A percentile compares a stretch with the other conserved stretches of the same genome.
These are phyloP conservation scores for Macrolepiota albuminosa DNA, from an alignment of 768 basidiomycete genomes.

Conservation along the genomic window DNA sequence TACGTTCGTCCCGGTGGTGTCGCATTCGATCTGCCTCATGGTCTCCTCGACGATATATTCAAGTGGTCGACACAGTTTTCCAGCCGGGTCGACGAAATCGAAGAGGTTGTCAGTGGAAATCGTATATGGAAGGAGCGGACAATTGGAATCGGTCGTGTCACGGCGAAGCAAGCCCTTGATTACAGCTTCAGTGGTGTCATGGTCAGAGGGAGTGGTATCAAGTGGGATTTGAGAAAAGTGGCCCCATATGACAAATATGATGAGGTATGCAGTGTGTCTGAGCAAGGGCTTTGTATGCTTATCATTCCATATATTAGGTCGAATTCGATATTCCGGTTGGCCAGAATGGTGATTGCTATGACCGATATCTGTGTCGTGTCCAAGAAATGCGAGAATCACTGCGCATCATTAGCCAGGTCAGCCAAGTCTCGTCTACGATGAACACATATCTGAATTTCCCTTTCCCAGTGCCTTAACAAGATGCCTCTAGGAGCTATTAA, in stretches of 20 bases:
- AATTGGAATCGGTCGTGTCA: slow-evolving; percentile 83
- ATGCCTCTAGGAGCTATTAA: slow-evolving; percentile 91
- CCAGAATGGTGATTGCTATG: slow-evolving; percentile 95
- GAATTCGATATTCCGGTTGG: slow-evolving; percentile 98
- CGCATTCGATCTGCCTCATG: slow-evolving; percentile 95
- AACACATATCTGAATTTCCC: neutral
- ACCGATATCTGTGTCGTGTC: slow-evolving; percentile 95
- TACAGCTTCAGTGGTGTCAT: slow-evolving; percentile 97
- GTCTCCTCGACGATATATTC: slow-evolving; percentile 98
- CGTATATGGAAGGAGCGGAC: slow-evolving; percentile 98
- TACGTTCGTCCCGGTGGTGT: slow-evolving; percentile 98
- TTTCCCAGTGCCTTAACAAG: slow-evolving; percentile 86
- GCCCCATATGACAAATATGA: slow-evolving; percentile 96
- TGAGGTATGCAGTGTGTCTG: slow-evolving; percentile 43
- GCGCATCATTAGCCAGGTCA: slow-evolving; percentile 75
- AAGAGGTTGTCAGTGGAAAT: slow-evolving; percentile 96
- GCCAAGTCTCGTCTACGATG: slow-evolving; percentile 8
- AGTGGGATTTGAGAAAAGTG: slow-evolving; percentile 93
- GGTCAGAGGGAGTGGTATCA: slow-evolving; percentile 88
- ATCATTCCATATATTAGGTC: slow-evolving; percentile 43
- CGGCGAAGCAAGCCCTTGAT: slow-evolving; percentile 87
- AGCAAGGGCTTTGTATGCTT: neutral
- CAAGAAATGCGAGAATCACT: slow-evolving; percentile 97
- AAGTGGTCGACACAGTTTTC: slow-evolving; percentile 96
- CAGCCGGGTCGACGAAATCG: slow-evolving; percentile 91